Base-by-base conservation (phyloP, 345 rosid genomes). In the Eutrema japonicum region DNA sequence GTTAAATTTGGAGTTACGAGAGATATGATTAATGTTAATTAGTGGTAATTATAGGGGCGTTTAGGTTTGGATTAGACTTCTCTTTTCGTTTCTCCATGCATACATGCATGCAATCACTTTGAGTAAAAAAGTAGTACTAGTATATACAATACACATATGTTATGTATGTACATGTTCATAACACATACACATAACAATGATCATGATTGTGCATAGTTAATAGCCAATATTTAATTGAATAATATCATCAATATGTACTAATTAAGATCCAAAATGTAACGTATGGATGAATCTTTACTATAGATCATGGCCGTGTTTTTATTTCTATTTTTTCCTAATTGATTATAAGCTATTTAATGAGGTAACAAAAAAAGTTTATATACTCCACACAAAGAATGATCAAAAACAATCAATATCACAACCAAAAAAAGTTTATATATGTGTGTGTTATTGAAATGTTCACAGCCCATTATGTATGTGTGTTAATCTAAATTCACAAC, bases 1-100 rank as follows among this genome's bases (percentile, higher is more conserved):
- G 51, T 61, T 62, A 61, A 46, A 53, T 69, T 76, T 61, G 75
- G 75, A 76, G 79, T 76, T 76, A 76, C 79, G 64, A 76, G 70
- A 68, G 40, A 54, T 69, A 64, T 76, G 75, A 63, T 76, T 76
- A 76, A 62, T 76, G 79, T 8, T 76, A 54, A 76, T 76, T 69
- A 63, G 71, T 76, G 79, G 75, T 55, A 13, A 70, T 69, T 29
- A 63, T 69, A 62, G 66, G 60, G 46, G 14, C 71, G 71, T 76
- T 76, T 76, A 54, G 71, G 40, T 63, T 76, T 76, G 71, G 79
- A 76, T 76, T 76, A 76, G 75, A 63, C 66, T 76, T 63, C 60
- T 54, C 66, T 68, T 75, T 61, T 69, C 68, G n/a, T 52, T 7
- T 61, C 42, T 61, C 70, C 70, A 68, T 70, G 63, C 68, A 50